Evolutionary conservation across 345 rosid genomes (phyloP), one percentile per base, ranked within the genome.

Genomic region (Gossypioides kirkii): DNA sequence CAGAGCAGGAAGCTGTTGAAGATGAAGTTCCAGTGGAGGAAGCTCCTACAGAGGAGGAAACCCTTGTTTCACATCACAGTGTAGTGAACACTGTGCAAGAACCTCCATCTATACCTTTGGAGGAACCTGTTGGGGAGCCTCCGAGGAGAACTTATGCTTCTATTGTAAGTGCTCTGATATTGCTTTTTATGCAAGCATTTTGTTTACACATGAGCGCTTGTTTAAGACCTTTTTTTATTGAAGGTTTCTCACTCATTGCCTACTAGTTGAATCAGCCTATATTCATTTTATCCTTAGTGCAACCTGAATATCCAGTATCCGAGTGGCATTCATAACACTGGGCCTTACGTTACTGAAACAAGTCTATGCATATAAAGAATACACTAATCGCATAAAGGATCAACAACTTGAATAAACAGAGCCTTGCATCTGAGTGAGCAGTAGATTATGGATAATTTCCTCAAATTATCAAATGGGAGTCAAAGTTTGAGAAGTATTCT

Each of bases 111-210:
- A 76, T 80, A 58, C 80, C 82, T 22, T 66, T 64, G 23, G 96
- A 89, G 74, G 97, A 90, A 83, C 84, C 90, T 11, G 81, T 62
- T 38, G 95, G 77, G 78, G 98, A 95, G 74, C 84, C 85, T 58
- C 72, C 76, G 13, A 89, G 81, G 86, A 90, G 82, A 85, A 95
- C 97, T 45, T 95, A 87, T 49, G 99, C 99, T 63, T 88, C 97
- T 42, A 91, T 95, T 65, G 99, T 95, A 88, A 69, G 99, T 69
- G 14, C 76, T 38, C 49, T 17, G 58, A 61, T 54, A 8, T 61
- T 72, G 53, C 77, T 28, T 69, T 66, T 72, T 47, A 61, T 61
- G 68, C 18, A 26, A 25, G 47, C 47, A 14, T 41, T 55, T 18
- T 70, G 62, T 11, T 36, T 18, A 10, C 36, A 11, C 16, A 1